These are phyloP conservation scores for Euphorbia neoarborescens DNA, from an alignment of 441 rosid species.

Conservation along the genomic window DNA sequence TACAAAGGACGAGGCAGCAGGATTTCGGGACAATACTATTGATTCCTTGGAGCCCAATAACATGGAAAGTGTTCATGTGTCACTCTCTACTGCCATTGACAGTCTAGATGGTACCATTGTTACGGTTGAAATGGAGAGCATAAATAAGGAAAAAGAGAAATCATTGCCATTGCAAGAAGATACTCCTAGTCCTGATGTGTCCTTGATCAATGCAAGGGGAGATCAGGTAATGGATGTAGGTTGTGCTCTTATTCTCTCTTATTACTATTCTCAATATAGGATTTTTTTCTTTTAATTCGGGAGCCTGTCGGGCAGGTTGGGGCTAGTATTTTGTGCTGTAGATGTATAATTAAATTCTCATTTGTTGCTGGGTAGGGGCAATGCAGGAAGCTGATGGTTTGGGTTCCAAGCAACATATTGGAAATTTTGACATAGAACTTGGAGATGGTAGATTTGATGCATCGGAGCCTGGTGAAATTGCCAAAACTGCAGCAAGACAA, in stretches of 20 bases:
- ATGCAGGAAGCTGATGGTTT: constrained; percentile 82
- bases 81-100: constrained; percentile 19
- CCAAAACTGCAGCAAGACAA: constrained; percentile 29
- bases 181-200: constrained; percentile 40
- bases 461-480: constrained; percentile 18
- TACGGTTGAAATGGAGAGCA: constrained; percentile 29
- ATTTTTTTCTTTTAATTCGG: constrained; percentile 18
- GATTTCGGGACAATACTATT: constrained; percentile 26
- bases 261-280: constrained; percentile 17
- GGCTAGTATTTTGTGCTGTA: constrained; percentile 25
- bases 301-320: constrained; percentile 21
- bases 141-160: constrained; percentile 31
- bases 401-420: constrained; percentile 36
- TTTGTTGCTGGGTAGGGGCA: constrained; percentile 88
- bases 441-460: constrained; percentile 21
- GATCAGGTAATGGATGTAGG: constrained; percentile 88
- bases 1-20: constrained; percentile 19
- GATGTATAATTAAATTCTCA: constrained; percentile 64
- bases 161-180: constrained; percentile 30
- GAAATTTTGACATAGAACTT: constrained; percentile 27
- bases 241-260: constrained; percentile 64
- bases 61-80: constrained; percentile 27
- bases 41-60: constrained; percentile 27
- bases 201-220: constrained; percentile 43
- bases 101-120: constrained; percentile 23